These are phyloP conservation scores for Collybia sordida DNA, from an alignment of 768 basidiomycete species.

Conservation along the genomic window DNA sequence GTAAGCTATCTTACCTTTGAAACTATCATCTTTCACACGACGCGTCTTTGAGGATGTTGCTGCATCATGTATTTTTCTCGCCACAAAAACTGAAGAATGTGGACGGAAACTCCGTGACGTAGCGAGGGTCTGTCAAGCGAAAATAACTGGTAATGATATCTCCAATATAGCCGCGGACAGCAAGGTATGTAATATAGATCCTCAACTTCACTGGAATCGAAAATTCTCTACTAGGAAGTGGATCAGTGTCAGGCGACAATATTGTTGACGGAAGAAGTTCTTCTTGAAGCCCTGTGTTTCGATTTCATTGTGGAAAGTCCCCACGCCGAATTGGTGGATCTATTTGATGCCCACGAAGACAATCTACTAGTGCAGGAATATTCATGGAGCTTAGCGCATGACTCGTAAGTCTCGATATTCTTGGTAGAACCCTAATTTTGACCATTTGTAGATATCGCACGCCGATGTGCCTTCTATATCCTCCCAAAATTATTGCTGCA, in stretches of 20 bases:
- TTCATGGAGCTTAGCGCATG: conserved; percentile 85
- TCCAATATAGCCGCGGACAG: conserved; percentile 59
- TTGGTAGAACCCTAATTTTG: conserved; percentile 6
- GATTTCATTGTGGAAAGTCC: conserved; percentile 80
- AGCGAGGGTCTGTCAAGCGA: conserved; percentile 71
- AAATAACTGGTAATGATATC: conserved; percentile 57
- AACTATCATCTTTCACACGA: conserved; percentile 6
- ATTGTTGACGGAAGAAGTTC: conserved; percentile 71
- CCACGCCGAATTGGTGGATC: conserved; percentile 71
- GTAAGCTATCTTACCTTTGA: conserved; percentile 35
- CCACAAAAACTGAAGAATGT: conserved; percentile 91
- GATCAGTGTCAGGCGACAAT: conserved; percentile 70
- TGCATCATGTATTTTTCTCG: conserved; percentile 82
- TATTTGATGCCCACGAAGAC: conserved; percentile 58
- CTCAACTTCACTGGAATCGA: conserved; percentile 3
- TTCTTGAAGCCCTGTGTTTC: conserved; percentile 83
- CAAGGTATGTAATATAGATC: conserved; percentile 44
- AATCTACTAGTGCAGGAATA: conserved; percentile 60
- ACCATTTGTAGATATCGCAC: conserved; percentile 63
- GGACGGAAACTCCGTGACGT: conserved; percentile 86
- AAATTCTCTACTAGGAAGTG: conserved; percentile 54
- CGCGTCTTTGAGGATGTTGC: conserved; percentile 66
- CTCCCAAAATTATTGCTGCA: conserved; percentile 69
- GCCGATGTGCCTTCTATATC: conserved; percentile 71
- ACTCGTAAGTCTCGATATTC: conserved; percentile 58